phyloP scores from a whole-genome alignment of 495 filamentous ascomycete species.

The Cercophora sp. region DNA sequence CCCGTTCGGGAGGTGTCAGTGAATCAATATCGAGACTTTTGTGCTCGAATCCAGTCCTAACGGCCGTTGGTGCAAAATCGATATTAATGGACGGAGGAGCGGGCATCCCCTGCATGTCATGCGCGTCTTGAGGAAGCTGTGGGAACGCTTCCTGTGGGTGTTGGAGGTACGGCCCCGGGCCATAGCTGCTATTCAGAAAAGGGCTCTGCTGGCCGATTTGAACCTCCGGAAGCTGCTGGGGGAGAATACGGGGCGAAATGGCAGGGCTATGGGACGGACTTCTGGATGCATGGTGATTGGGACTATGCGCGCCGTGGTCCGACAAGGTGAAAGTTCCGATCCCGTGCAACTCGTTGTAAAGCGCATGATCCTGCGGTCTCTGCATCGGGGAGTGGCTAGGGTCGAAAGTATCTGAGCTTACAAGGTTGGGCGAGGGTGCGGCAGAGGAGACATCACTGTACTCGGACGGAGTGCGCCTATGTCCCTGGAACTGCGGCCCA shows the following conservation, averaged over 20 bases:
- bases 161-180: constrained; percentile 52
- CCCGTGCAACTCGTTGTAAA: constrained; percentile 74
- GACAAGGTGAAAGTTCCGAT: constrained; percentile 80
- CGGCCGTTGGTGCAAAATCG: constrained; percentile 75
- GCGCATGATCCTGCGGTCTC: constrained; percentile 61
- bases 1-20: constrained; percentile 78
- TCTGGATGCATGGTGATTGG: constrained; percentile 53
- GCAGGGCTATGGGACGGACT: constrained; percentile 83
- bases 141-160: constrained; percentile 55
- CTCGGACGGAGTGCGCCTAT: constrained; percentile 83
- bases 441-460: constrained; percentile 82
- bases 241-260: constrained; percentile 75
- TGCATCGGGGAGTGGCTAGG: constrained; percentile 74
- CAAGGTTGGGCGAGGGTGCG: constrained; percentile 73
- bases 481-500: constrained; percentile 65
- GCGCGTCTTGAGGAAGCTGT: constrained; percentile 41
- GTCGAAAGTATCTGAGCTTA: constrained; percentile 77
- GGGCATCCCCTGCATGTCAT: constrained; percentile 59
- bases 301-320: constrained; percentile 57
- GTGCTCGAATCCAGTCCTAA: constrained; percentile 66
- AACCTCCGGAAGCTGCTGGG: constrained; percentile 60
- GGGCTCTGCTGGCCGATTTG: constrained; percentile 44
- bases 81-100: constrained; percentile 88
- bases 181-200: constrained; percentile 53
- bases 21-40: constrained; percentile 71